Evolutionary conservation across 2,329 filamentous ascomycete genomes (phyloP).

Genomic region (Alternaria incomplexa): DNA sequence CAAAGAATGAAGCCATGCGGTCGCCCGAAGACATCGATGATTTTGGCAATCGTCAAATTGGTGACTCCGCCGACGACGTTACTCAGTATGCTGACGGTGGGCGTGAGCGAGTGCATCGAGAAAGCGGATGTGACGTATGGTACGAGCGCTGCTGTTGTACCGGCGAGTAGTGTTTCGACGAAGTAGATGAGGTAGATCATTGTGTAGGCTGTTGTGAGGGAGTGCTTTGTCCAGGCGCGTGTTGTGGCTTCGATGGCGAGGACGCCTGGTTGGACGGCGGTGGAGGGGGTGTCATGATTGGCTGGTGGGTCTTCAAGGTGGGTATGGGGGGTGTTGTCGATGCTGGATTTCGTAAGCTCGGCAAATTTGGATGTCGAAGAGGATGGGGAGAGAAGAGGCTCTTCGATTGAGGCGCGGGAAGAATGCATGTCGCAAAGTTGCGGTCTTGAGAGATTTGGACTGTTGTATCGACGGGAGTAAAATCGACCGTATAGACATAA

Average conservation of each 20-base stretch:
- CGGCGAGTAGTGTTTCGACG: constrained; percentile 52
- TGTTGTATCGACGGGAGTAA: neutral
- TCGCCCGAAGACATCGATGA: constrained; percentile 49
- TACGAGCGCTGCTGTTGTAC: constrained; percentile 44
- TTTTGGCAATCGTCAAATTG: constrained; percentile 47
- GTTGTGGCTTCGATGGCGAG: constrained; percentile 12
- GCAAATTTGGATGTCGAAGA: neutral
- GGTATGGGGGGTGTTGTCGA: neutral
- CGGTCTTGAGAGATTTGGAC: accelerated
- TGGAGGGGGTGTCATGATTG: neutral
- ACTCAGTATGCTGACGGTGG: constrained; percentile 42
- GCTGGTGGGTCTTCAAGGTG: neutral
- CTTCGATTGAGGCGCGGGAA: neutral
- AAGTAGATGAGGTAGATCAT: constrained; percentile 42
- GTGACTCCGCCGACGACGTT: constrained; percentile 42
- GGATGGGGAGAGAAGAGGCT: neutral
- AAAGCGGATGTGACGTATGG: constrained; percentile 50
- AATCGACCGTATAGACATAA: neutral
- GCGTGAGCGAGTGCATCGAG: constrained; percentile 37
- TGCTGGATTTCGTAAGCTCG: neutral
- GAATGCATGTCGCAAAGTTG: neutral
- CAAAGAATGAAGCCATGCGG: constrained; percentile 41
- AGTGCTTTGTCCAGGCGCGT: constrained; percentile 1
- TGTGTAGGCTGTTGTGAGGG: constrained; percentile 5
- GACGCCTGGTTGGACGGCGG: constrained; percentile 4